Base-by-base conservation (phyloP, 164 flowering plant genomes). In the Vitis vinifera region DNA sequence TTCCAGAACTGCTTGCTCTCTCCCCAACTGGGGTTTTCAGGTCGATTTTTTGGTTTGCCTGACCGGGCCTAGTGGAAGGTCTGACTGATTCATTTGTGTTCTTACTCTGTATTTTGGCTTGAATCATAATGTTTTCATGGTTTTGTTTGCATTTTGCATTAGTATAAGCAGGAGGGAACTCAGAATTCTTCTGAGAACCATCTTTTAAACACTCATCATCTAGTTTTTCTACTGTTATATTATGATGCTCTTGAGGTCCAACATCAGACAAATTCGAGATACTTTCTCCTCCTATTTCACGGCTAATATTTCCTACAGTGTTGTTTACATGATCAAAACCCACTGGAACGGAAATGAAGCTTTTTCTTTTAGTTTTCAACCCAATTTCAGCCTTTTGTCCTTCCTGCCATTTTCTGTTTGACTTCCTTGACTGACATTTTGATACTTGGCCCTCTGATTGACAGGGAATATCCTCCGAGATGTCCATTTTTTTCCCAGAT, bases 261-360 rank as follows among this genome's bases (percentile, higher is more conserved):
- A 30, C 59, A 51, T 60, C 59, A 31, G 66, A 59, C 11, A 29
- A 27, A 57, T 49, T n/a, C 5, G 14, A 50, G 10, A 65, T 19
- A 59, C 14, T 56, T 44, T 11, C 60, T 27, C 67, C 60, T 27
- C 67, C 58, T 63, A 55, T 63, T 62, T 59, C 63, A 62, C 3
- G 17, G 7, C 13, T 56, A 57, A 62, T 55, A 69, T 37, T 52
- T 31, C 50, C 51, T 44, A 29, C n/a, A 56, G 13, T 16, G 56
- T 44, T 47, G 44, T 37, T 37, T 37, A 37, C 44, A 37, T 37
- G 4, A 37, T 37, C 44, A 55, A 19, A 49, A 15, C 30, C 62
- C 62, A 66, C 14, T 11, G 14, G 53, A 65, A 16, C 37, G 2
- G 67, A 12, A 51, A 23, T 7, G 10, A 23, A 9, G 3, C 8